Evolutionary conservation across 1,139 yeast genomes (phyloP), one percentile per base, ranked within the genome.

Genomic region (Pichia terricola): DNA sequence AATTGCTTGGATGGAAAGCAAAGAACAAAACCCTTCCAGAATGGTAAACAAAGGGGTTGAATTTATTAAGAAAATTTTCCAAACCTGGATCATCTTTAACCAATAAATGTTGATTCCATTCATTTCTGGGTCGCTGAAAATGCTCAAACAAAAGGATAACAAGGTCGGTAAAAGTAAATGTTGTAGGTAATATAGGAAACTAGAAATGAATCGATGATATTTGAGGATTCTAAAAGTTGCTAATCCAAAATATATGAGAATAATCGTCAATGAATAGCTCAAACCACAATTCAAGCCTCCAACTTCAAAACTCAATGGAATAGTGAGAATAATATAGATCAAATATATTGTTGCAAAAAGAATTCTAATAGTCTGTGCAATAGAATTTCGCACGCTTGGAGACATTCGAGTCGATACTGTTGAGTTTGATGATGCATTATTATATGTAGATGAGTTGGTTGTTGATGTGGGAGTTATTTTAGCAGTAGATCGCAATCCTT

Each of bases 271-370:
- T 2, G 96, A 84, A 60, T 80, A 91, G 22, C 94, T 78, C 52
- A 91, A 67, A 0, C 98, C 98, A 64, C 97, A 89, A 45, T 78
- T 73, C 31, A 81, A 73, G 1, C 97, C 97, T 16, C 97, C 97
- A 33, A 87, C 82, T 59, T 89, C 96, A 64, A 91, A 91, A n/a
- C 96, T 87, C 50, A 91, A 72, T 5, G 97, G 97, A 22, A 91
- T 82, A 2, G 96, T 84, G 34, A 89, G 70, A 39, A 91, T 75
- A 26, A 87, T 78, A 41, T 87, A 73, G 16, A 77, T 65, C 45
- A 87, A 69, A 59, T 82, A 81, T 35, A 78, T 61, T 3, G 79
- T 63, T 2, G 85, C 77, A 46, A 79, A 67, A 27, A 75, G 42
- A 11, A 61, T 56, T 35, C 62, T 45, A 11, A 56, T 32, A 4